Evolutionary conservation across 2,329 filamentous ascomycete species (phyloP), one percentile per base, ranked within the genome.

Genomic region (Colletotrichum truncatum): DNA sequence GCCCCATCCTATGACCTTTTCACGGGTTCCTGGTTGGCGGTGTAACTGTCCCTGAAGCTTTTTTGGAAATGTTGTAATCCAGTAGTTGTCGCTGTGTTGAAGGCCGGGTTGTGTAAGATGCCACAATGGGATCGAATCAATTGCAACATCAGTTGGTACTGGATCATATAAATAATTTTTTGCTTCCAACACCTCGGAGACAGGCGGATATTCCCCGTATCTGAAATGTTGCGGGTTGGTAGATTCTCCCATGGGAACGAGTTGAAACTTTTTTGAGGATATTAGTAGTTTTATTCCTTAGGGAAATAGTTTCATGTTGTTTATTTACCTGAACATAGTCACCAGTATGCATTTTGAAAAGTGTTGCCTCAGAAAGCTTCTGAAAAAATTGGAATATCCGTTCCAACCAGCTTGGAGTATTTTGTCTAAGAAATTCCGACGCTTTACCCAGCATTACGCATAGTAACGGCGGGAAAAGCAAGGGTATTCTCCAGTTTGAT

Each of bases 11-110:
- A 61, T 48, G 3, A 38, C 11, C 12, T 26, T 45, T 6, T 8
- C 49, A 6, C 16, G 25, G 8, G 23, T 16, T 11, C 38, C 57
- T 11, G 36, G 36, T 26, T 46, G 18, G 18, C 57, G 57, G 2
- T 14, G 38, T 18, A 61, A 9, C n/a, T 26, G 57, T n/a, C 10
- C 7, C 2, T 16, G 36, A 25, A 61, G 48, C 57, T 61, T 45
- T 12, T 61, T 61, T 1, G 57, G 57, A 14, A 61, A 61, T 6
- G 26, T 54, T 18, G 16, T 38, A n/a, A 46, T 38, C 57, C 57
- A 61, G 49, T 45, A 55, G 1, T 38, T 61, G 36, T 61, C 57
- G 1, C 38, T 61, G 30, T 61, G 57, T 5, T 16, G 48, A 0
- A 26, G 18, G 10, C 45, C 46, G 4, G 57, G 38, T 10, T 28